phyloP scores from a whole-genome alignment of 352 stramenopile species.

The Phytophthora gonapodyides region DNA sequence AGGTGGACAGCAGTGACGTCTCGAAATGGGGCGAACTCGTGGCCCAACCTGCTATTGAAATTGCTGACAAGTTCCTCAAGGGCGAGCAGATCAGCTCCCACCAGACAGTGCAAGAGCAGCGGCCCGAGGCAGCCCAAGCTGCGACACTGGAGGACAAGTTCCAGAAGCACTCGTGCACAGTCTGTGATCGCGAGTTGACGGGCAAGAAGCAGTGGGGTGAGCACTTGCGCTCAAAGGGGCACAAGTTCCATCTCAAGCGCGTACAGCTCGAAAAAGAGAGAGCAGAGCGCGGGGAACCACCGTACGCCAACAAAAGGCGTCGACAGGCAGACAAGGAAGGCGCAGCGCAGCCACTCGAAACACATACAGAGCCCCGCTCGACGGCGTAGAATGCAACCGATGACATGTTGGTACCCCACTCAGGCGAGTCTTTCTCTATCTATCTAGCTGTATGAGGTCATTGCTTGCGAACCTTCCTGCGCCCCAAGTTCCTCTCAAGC shows the following conservation, averaged over 20 bases:
- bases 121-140: slow-evolving; percentile 46
- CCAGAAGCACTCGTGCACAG: slow-evolving; percentile 55
- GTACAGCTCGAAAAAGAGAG: slow-evolving; percentile 57
- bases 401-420: slow-evolving; percentile 20
- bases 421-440: slow-evolving; percentile 24
- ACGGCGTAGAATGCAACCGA: slow-evolving; percentile 22
- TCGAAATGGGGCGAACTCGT: slow-evolving; percentile 60
- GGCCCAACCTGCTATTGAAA: slow-evolving; percentile 60
- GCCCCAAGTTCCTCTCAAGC: slow-evolving; percentile 59
- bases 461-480: slow-evolving; percentile 46
- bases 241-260: slow-evolving; percentile 82
- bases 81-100: slow-evolving; percentile 34
- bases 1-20: slow-evolving; percentile 83
- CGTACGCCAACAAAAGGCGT: slow-evolving; percentile 19
- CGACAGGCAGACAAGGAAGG: slow-evolving; percentile 19
- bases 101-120: slow-evolving; percentile 51
- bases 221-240: slow-evolving; percentile 80
- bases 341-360: slow-evolving; percentile 6
- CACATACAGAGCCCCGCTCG: slow-evolving; percentile 9
- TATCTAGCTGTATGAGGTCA: slow-evolving; percentile 29
- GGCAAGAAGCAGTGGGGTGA: slow-evolving; percentile 71
- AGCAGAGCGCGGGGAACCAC: slow-evolving; percentile 24
- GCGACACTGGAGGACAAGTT: slow-evolving; percentile 64
- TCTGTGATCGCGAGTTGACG: slow-evolving; percentile 74
- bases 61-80: slow-evolving; percentile 63